Base-by-base conservation (phyloP, 1,139 yeast species). In the Spencermartinsiella ligniputridi region DNA sequence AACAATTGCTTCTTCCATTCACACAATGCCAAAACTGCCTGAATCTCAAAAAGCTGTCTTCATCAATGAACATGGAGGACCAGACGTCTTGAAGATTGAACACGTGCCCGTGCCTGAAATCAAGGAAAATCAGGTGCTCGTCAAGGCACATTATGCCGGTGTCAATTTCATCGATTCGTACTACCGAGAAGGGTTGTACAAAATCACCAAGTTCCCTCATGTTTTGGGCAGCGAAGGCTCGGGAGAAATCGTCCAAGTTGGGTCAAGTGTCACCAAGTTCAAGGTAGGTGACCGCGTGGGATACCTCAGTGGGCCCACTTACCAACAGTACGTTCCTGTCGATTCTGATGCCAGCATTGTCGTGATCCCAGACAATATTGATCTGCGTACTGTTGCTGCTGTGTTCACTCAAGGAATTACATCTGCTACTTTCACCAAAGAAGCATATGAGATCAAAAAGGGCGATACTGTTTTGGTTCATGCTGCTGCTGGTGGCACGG, bases 401-500 rank as follows among this genome's bases (percentile, higher is more conserved):
- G 57, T 76, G 1, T 60, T 83, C 36, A 54, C 86, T 34, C 95
- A 86, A 62, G 94, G 89, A 1, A 67, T 88, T 48, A 89, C 97
- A 2, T 94, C 94, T 2, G 66, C 83, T 54, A 75, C 92, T 0
- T 78, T 89, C 48, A 67, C 78, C 37, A 68, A 73, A 37, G 90
- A 84, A 52, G 76, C 92, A 0, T 79, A 85, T 61, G 59, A 69
- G 2, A 85, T 88, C 29, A 60, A 83, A 58, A 70, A 74, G 58
- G 89, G 78, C 42, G 96, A 90, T 50, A 74, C 65, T 53, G 75
- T 83, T 35, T 70, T 89, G 43, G 81, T 87, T 29, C 88, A 90
- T 72, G 97, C 97, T 1, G 96, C 96, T 15, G 96, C 96, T 6
- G 97, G 97, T 41, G 96, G 97, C 46, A 92, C 86, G 41, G 97